A percentile compares a stretch with the other conserved stretches of the same genome.
Evolutionary conservation across 2,329 filamentous ascomycete species (phyloP).

Genomic region (Pseudogymnoascus sp.): DNA sequence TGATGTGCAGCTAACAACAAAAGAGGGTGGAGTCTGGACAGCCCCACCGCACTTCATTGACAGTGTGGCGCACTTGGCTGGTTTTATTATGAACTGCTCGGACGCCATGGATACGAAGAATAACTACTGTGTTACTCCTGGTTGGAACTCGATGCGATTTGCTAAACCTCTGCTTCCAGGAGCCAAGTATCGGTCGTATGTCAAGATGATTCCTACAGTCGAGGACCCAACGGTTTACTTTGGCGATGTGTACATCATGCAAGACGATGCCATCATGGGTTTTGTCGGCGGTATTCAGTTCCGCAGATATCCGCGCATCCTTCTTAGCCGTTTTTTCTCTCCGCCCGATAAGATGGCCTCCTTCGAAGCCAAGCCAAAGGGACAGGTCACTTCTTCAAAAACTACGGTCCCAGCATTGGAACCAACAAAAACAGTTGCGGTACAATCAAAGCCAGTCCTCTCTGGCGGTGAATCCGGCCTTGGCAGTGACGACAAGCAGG

Average conservation of each 20-base stretch:
- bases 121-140: conserved; percentile 23
- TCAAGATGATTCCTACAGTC: conserved; percentile 26
- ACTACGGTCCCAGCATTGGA: neutral
- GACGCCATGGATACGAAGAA: conserved; percentile 23
- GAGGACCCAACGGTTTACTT: conserved; percentile 25
- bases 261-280: conserved; percentile 29
- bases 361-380: neutral
- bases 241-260: conserved; percentile 33
- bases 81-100: conserved; percentile 20
- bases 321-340: conserved; percentile 36
- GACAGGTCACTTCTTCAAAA: neutral
- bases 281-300: conserved; percentile 32
- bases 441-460: neutral
- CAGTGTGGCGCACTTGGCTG: conserved; percentile 16
- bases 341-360: conserved; percentile 23
- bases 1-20: conserved; percentile 22
- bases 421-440: neutral
- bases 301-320: conserved; percentile 30
- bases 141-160: conserved; percentile 23
- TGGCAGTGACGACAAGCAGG: conserved; percentile 45
- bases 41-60: conserved; percentile 20
- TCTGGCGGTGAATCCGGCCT: neutral
- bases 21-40: conserved; percentile 18
- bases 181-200: conserved; percentile 21
- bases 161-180: conserved; percentile 18